These are phyloP conservation scores for Tolypocladium paradoxum DNA, from an alignment of 2,329 filamentous ascomycete species.

Conservation along the genomic window DNA sequence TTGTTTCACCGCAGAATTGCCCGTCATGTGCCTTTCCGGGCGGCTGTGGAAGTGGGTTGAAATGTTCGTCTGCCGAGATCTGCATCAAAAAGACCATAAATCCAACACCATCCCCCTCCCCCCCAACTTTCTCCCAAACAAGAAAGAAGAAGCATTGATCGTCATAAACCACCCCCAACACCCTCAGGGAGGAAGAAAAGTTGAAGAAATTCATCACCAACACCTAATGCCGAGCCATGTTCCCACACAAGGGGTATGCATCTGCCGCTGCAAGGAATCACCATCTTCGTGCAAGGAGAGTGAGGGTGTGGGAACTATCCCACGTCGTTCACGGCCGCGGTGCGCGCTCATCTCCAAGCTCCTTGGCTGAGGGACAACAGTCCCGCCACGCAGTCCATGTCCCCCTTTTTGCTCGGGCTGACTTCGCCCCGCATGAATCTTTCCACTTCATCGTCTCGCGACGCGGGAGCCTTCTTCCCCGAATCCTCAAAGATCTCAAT, in stretches of 20 bases:
- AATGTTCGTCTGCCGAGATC: neutral
- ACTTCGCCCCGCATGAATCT: slow-evolving; percentile 60
- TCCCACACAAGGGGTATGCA: neutral
- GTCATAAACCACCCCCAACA: neutral
- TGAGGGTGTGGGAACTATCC: neutral
- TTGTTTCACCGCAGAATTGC: neutral
- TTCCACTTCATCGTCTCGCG: slow-evolving; percentile 50
- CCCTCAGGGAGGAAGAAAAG: neutral
- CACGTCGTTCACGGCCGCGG: too few relatives aligned
- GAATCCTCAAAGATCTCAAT: slow-evolving; percentile 44
- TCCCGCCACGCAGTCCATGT: slow-evolving; percentile 85
- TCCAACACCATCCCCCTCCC: neutral
- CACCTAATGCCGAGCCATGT: neutral
- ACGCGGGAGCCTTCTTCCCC: slow-evolving; percentile 6
- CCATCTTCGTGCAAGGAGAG: neutral
- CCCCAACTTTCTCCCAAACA: too few relatives aligned
- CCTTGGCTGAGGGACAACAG: slow-evolving; percentile 81
- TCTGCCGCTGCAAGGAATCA: neutral
- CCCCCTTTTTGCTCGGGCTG: slow-evolving; percentile 62
- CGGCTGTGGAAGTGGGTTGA: too few relatives aligned
- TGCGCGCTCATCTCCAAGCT: slow-evolving; percentile 58
- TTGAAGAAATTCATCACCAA: neutral
- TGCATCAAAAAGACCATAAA: neutral
- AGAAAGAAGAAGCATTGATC: neutral
- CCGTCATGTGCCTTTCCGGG: too few relatives aligned